Percentiles rank a stretch among this genome's conserved stretches.
Conservation (phyloP, 2,329 filamentous ascomycete genomes). For the Pleomassaria siparia region DNA sequence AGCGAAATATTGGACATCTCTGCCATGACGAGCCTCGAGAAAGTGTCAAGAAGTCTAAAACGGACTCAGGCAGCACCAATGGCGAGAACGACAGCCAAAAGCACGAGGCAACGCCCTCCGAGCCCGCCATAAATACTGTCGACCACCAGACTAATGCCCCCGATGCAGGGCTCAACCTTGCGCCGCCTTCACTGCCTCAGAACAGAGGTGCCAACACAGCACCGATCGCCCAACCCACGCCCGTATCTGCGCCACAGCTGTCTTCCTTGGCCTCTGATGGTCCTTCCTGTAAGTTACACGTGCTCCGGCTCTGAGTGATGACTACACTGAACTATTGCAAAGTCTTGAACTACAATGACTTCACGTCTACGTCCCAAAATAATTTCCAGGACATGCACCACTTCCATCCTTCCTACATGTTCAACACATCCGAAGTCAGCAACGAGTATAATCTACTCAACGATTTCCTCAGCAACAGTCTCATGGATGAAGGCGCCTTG, state of each 20-base stretch:
- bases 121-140: conserved; percentile 27
- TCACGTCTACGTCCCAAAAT: conserved; percentile 71
- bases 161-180: conserved; percentile 44
- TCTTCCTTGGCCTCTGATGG: conserved; percentile 64
- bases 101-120: conserved; percentile 32
- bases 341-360: conserved; percentile 85
- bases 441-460: conserved; percentile 97
- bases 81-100: conserved; percentile 33
- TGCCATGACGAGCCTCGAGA: conserved; percentile 98
- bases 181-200: conserved; percentile 37
- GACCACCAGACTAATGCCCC: conserved; percentile 31
- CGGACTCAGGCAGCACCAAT: conserved; percentile 43
- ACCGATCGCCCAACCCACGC: conserved; percentile 71
- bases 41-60: conserved; percentile 74
- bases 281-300: conserved; percentile 70
- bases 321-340: conserved; percentile 31
- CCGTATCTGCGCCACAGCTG: conserved; percentile 67
- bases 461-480: conserved; percentile 90
- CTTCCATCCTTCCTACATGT: conserved; percentile 93
- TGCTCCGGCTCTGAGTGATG: conserved; percentile 20
- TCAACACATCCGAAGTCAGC: conserved; percentile 87
- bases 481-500: conserved; percentile 69
- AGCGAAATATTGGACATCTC: conserved; percentile 96
- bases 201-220: conserved; percentile 47
- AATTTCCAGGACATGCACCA: conserved; percentile 93